Evolutionary conservation across 2,329 filamentous ascomycete species (phyloP).

Genomic region (Falciphora oryzae): DNA sequence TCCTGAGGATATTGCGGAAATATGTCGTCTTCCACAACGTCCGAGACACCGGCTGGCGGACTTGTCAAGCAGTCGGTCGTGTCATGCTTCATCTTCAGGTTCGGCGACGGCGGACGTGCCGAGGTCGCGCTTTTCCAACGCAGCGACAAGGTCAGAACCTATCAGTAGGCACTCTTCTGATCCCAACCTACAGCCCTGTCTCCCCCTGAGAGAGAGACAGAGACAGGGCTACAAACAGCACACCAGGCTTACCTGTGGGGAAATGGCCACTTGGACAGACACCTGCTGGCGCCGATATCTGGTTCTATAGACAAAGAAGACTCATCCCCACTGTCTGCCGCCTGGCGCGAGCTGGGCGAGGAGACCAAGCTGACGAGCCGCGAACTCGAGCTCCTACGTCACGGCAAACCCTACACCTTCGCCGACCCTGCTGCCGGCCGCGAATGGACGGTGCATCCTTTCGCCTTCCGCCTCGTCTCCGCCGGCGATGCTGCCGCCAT

Average conservation of each 20-base stretch:
- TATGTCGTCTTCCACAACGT: background rate
- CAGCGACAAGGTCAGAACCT: slow-evolving; percentile 53
- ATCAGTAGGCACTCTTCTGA: slow-evolving; percentile 38
- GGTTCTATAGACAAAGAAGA: slow-evolving; percentile 54
- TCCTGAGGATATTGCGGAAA: background rate
- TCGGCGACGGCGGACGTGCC: slow-evolving; percentile 25
- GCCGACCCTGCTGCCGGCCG: slow-evolving; percentile 45
- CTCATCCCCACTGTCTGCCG: slow-evolving; percentile 45
- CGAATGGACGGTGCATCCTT: slow-evolving; percentile 59
- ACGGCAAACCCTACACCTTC: slow-evolving; percentile 55
- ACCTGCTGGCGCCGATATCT: slow-evolving; percentile 56
- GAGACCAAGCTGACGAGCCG: slow-evolving; percentile 50
- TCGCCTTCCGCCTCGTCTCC: slow-evolving; percentile 48
- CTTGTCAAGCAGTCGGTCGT: slow-evolving; percentile 37
- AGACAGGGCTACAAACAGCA: background rate
- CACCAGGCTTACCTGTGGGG: background rate
- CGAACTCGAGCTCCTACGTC: slow-evolving; percentile 44
- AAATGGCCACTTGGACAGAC: slow-evolving; percentile 24
- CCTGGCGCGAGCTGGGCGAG: slow-evolving; percentile 57
- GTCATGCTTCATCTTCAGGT: slow-evolving; percentile 46
- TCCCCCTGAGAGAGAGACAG: background rate
- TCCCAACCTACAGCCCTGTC: background rate
- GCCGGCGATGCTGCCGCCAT: slow-evolving; percentile 39
- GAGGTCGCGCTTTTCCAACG: slow-evolving; percentile 57
- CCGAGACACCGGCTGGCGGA: background rate